phyloP scores from a whole-genome alignment of 768 basidiomycete species.

The Tylopilus vinaceipallidus region DNA sequence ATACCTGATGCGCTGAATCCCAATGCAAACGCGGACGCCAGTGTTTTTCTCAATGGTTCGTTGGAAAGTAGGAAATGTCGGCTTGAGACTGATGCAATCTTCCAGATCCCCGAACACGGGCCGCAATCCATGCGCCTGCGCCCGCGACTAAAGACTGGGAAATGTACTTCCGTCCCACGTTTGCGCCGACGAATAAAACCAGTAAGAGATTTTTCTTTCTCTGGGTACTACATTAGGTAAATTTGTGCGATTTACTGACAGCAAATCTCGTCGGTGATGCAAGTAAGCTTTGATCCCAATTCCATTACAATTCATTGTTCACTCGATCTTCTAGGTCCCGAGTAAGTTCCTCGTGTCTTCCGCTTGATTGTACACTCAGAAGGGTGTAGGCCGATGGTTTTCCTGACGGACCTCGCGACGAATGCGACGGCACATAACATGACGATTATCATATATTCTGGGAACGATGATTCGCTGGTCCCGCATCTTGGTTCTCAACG shows the following conservation, averaged over 20 bases:
- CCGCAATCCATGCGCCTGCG: slow-evolving; percentile 70
- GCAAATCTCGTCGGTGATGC: slow-evolving; percentile 23
- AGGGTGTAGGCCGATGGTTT: slow-evolving; percentile 54
- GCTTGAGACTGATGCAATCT: slow-evolving; percentile 36
- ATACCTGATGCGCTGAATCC: slow-evolving; percentile 45
- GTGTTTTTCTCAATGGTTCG: slow-evolving; percentile 54
- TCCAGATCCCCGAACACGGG: slow-evolving; percentile 48
- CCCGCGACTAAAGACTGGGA: slow-evolving; percentile 54
- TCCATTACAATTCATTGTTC: neutral
- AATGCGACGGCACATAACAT: slow-evolving; percentile 54
- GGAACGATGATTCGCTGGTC: slow-evolving; percentile 66
- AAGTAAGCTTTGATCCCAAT: slow-evolving; percentile 23
- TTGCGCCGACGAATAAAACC: slow-evolving; percentile 5
- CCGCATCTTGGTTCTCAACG: slow-evolving; percentile 63
- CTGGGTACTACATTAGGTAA: no score
- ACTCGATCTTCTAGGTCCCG: slow-evolving; percentile 26
- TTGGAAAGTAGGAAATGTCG: slow-evolving; percentile 41
- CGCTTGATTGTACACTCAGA: slow-evolving; percentile 8
- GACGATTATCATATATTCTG: slow-evolving; percentile 56
- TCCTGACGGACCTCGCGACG: slow-evolving; percentile 59
- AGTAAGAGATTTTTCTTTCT: slow-evolving; percentile 14
- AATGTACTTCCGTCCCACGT: slow-evolving; percentile 21
- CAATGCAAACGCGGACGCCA: slow-evolving; percentile 44
- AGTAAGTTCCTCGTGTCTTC: slow-evolving; percentile 32
- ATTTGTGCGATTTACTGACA: slow-evolving; percentile 5